These are phyloP conservation scores for Candida buenavistaensis DNA, from an alignment of 1,139 yeast genomes.

Conservation along the genomic window DNA sequence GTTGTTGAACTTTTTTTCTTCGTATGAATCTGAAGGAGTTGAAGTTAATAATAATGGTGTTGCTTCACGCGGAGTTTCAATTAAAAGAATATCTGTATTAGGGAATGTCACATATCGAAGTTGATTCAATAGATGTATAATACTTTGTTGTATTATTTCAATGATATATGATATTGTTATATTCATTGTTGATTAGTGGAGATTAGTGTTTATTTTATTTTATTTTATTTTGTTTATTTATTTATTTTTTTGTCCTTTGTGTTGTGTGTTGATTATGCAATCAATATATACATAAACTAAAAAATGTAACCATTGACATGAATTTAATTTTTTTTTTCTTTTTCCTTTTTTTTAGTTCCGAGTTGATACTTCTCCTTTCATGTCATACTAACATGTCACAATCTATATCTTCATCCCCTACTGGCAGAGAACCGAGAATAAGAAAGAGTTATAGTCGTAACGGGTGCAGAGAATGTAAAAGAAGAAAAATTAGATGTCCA, in stretches of 20 bases:
- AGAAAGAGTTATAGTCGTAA: constrained; percentile 11
- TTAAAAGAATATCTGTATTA: not conserved
- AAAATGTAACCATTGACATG: too few species aligned
- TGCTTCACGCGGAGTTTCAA: not conserved
- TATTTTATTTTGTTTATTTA: too few species aligned
- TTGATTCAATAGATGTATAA: not conserved
- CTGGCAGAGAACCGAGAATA: too few species aligned
- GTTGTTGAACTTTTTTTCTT: too few species aligned
- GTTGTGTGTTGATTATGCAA: too few species aligned
- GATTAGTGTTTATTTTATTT: too few species aligned
- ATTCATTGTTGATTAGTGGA: too few species aligned
- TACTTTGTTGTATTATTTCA: constrained; percentile 1
- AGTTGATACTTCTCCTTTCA: too few species aligned
- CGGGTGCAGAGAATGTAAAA: constrained; percentile 30
- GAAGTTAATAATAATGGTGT: not conserved
- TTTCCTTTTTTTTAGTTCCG: too few species aligned
- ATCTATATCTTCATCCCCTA: not conserved
- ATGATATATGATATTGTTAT: not conserved
- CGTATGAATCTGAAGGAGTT: not conserved
- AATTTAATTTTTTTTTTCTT: too few species aligned
- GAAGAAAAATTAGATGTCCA: constrained; percentile 44
- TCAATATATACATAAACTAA: too few species aligned
- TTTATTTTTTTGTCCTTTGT: too few species aligned
- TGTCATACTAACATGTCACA: not conserved
- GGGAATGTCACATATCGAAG: not conserved